phyloP scores from a whole-genome alignment of 1,284 basidiomycete genomes.

The Dichomitus squalens region DNA sequence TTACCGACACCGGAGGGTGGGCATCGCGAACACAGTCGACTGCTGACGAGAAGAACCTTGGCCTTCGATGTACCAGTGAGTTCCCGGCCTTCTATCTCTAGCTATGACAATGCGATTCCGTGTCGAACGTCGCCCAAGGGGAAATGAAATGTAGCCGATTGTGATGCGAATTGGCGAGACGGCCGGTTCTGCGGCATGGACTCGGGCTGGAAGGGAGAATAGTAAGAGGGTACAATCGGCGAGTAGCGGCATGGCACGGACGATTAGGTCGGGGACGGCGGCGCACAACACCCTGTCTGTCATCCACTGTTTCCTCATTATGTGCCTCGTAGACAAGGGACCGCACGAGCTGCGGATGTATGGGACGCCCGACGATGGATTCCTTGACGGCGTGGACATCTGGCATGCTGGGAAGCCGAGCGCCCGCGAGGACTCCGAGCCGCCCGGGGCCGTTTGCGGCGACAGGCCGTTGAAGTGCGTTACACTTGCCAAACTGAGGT shows the following conservation, averaged over 20 bases:
- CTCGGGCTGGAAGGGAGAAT: background rate
- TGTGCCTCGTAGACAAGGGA: background rate
- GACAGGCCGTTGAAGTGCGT: too few species aligned
- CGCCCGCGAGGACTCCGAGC: background rate
- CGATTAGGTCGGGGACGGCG: background rate
- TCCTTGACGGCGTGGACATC: background rate
- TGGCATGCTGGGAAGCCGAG: background rate
- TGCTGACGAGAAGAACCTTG: background rate
- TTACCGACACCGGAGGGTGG: background rate
- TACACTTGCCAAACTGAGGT: too few species aligned
- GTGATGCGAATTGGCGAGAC: background rate
- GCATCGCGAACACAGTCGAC: background rate
- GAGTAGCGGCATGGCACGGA: conserved; percentile 1
- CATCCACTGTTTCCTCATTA: background rate
- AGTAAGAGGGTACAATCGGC: background rate
- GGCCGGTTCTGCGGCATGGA: background rate
- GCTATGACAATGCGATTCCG: background rate
- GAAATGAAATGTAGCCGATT: background rate
- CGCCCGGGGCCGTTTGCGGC: background rate
- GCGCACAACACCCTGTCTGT: background rate
- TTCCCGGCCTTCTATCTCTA: background rate
- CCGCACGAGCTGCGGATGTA: too few species aligned
- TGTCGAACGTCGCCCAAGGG: background rate
- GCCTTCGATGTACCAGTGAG: background rate
- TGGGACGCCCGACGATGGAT: background rate